Base-by-base conservation (phyloP, 176 grass and related monocot species). In the Bromus sterilis region DNA sequence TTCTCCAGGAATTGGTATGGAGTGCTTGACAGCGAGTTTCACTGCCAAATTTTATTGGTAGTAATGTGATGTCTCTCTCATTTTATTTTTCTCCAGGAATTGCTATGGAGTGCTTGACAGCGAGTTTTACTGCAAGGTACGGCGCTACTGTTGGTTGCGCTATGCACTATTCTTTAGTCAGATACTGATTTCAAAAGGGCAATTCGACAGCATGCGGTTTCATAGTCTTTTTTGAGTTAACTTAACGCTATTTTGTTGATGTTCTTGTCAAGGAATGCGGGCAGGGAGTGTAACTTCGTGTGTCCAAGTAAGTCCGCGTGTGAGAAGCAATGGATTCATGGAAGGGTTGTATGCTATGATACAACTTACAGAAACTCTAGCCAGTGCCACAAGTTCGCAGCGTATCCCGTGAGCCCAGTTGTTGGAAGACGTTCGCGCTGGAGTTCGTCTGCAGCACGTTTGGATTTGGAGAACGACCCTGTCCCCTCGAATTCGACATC, bases 21-120 rank as follows among this genome's bases (percentile, higher is more conserved):
- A 84, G 24, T 94, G 88, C 83, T 75, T 94, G 73, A 84, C 87
- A 18, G 62, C 71, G 4, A 79, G 53, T 83, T 88, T 87, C 39
- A 2, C 78, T 39, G 13, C 69, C n/a, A n/a, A n/a, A n/a, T n/a
- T n/a, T n/a, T n/a, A n/a, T n/a, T n/a, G n/a, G n/a, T n/a, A n/a
- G n/a, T n/a, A n/a, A n/a, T n/a, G n/a, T n/a, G n/a, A n/a, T n/a
- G n/a, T n/a, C n/a, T n/a, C 1, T 32, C 0, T 5, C 20, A 1
- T 34, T 21, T 20, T 8, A 1, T 26, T 13, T 20, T 82, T 34
- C 21, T 70, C 18, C 83, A 92, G 86, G 32, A 20, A 66, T 56
- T 76, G 29, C 57, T n/a, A 94, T 94, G 92, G 86, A 84, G 24
- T 94, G 88, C 83, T 75, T 94, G 73, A 84, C 87, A 18, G 62